phyloP scores from a whole-genome alignment of 306 rosid genomes.

The Sicyos baderoa region DNA sequence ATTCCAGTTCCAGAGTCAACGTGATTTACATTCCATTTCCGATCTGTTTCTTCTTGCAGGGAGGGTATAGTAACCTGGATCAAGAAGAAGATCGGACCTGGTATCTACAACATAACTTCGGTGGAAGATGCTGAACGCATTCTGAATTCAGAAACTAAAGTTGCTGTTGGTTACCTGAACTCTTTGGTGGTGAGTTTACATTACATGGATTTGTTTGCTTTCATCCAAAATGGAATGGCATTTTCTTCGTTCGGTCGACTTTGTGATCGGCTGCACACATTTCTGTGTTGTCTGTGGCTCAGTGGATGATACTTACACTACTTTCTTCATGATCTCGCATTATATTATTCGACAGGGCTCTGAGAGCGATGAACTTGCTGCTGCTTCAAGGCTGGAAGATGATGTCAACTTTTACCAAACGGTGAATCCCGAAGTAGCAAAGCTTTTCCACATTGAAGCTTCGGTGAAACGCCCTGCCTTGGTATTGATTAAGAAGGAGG shows the following conservation, averaged over 20 bases:
- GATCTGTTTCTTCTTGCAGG: conserved; percentile 30
- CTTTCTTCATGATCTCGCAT: conserved; percentile 17
- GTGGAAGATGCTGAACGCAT: conserved; percentile 67
- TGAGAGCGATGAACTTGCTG: conserved; percentile 84
- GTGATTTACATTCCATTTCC: background rate
- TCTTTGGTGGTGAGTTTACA: conserved; percentile 69
- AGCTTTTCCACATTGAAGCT: conserved; percentile 74
- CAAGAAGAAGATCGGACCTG: conserved; percentile 95
- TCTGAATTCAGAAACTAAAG: conserved; percentile 56
- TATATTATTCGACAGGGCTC: conserved; percentile 51
- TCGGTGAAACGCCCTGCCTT: conserved; percentile 79
- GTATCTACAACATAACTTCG: conserved; percentile 61
- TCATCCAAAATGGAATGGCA: background rate
- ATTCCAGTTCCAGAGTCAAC: background rate
- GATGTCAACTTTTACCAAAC: conserved; percentile 91
- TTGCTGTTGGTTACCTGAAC: conserved; percentile 79
- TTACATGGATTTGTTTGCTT: background rate
- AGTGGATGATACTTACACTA: background rate
- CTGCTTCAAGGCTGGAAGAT: conserved; percentile 89
- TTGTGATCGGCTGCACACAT: conserved; percentile 4
- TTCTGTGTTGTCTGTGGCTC: background rate
- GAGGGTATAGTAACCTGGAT: conserved; percentile 86
- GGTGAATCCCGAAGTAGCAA: conserved; percentile 72
- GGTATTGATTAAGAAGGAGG: conserved; percentile 76
- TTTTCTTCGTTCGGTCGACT: background rate